Conservation (phyloP, 2,329 filamentous ascomycete genomes). For the Ophiocordyceps sinensis region DNA sequence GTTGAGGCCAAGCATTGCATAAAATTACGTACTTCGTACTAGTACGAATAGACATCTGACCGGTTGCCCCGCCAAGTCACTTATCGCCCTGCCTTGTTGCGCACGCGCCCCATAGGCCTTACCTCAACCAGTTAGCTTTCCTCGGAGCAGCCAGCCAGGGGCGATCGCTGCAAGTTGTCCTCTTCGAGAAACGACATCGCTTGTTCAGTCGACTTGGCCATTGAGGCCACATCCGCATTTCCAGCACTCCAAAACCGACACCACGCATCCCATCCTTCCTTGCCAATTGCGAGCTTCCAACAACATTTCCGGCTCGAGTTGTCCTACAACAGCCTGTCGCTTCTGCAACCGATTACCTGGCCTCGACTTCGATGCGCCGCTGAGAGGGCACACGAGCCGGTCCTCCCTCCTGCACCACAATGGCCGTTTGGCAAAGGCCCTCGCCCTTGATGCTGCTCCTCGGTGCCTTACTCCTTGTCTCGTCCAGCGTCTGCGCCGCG, state of each 20-base stretch:
- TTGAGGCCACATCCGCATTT: constrained; percentile 23
- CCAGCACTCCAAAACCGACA: not conserved
- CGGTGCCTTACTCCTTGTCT: constrained; percentile 20
- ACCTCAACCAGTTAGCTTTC: no score
- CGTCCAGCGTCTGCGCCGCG: constrained; percentile 34
- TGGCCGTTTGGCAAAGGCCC: constrained; percentile 17
- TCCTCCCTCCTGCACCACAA: constrained; percentile 11
- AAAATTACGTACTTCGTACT: no score
- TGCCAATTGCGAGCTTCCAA: not conserved
- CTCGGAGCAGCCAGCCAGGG: not conserved
- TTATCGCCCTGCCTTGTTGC: no score
- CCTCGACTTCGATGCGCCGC: constrained; percentile 3
- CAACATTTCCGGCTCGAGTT: not conserved
- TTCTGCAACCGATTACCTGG: not conserved
- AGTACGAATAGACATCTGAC: no score
- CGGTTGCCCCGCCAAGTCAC: no score
- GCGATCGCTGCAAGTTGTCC: constrained; percentile 19
- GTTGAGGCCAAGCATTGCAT: no score
- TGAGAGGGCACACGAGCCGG: constrained; percentile 2
- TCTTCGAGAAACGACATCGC: constrained; percentile 10
- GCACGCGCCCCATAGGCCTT: no score
- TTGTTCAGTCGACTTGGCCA: not conserved
- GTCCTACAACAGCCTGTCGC: not conserved
- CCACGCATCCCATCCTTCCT: constrained; percentile 4
- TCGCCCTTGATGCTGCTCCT: constrained; percentile 24